Evolutionary conservation across 2,329 filamentous ascomycete genomes (phyloP).

Genomic region (Neonectria faginata): DNA sequence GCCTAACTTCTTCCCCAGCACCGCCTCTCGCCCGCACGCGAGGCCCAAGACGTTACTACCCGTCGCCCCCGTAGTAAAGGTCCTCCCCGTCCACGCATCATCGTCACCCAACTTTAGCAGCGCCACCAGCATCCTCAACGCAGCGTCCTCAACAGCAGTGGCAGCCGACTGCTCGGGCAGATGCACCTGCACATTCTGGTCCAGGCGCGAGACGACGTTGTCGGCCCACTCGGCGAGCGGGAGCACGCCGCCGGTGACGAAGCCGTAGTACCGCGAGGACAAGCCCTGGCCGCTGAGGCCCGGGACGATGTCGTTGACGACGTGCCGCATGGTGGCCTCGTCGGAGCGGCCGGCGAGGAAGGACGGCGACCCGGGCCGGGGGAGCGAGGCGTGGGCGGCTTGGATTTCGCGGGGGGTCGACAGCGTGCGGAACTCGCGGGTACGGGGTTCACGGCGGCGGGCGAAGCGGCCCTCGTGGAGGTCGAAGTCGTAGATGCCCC

Average conservation of each 20-base stretch:
- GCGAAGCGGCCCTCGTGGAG: slow-evolving; percentile 34
- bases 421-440: slow-evolving; percentile 48
- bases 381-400: slow-evolving; percentile 56
- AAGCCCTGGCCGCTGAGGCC: slow-evolving; percentile 75
- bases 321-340: slow-evolving; percentile 54
- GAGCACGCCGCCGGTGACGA: slow-evolving; percentile 85
- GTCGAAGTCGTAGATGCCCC: slow-evolving; percentile 42
- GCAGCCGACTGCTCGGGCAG: slow-evolving; percentile 79
- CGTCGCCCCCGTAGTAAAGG: slow-evolving; percentile 73
- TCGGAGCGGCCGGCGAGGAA: slow-evolving; percentile 50
- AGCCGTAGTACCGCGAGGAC: slow-evolving; percentile 83
- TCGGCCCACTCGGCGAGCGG: slow-evolving; percentile 86
- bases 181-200: slow-evolving; percentile 89
- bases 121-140: slow-evolving; percentile 76
- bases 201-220: slow-evolving; percentile 81
- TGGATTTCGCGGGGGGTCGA: slow-evolving; percentile 52
- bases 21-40: slow-evolving; percentile 72
- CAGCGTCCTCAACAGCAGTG: slow-evolving; percentile 80
- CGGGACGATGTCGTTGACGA: slow-evolving; percentile 60
- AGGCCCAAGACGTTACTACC: slow-evolving; percentile 85
- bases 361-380: slow-evolving; percentile 41
- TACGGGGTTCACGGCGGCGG: slow-evolving; percentile 31
- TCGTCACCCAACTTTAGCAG: slow-evolving; percentile 69
- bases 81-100: slow-evolving; percentile 68
- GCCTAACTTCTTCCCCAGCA: slow-evolving; percentile 58